Evolutionary conservation across 2,329 filamentous ascomycete genomes (phyloP), one percentile per base, ranked within the genome.

Genomic region (Colletotrichum sp.): DNA sequence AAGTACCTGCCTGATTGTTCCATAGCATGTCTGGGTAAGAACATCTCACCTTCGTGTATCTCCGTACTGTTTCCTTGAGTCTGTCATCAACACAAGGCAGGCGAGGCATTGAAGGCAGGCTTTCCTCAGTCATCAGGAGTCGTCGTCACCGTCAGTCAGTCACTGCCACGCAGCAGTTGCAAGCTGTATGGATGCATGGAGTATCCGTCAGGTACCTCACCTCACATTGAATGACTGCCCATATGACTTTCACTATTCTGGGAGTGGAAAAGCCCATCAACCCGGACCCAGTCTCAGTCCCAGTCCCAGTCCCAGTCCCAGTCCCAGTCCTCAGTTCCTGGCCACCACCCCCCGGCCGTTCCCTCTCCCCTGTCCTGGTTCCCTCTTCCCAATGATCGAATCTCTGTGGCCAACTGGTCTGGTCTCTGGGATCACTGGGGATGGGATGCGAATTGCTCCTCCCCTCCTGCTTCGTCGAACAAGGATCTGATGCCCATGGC

Each of bases 401-500:
- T 26, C 30, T 63, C 30, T 38, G 59, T 63, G 32, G 59, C 30
- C 13, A 32, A 43, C 38, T 68, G 30, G 65, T 68, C 65, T 56
- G 52, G 59, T 55, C 24, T 62, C 59, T 62, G 10, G 24, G 14
- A 18, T 30, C 26, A 34, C 59, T 24, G 52, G 71, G 66, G 59
- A 70, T 71, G 61, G 43, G 55, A 58, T 64, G 66, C n/a, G 69
- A 73, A 64, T 58, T 64, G 68, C 59, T 52, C 32, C 24, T 74
- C 43, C 32, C 28, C 67, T 65, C 69, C 72, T 59, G 58, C 43
- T 34, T 13, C 21, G 52, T 13, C 18, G 21, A 14, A 55, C 67
- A 72, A 72, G 73, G 73, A 74, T 74, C 30, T 13, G 55, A 72
- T 67, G 68, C 38, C 72, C 61, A 65, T 74, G 18, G 67, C 24